Base-by-base conservation (phyloP, 306 rosid species). In the Malus sieversii region DNA sequence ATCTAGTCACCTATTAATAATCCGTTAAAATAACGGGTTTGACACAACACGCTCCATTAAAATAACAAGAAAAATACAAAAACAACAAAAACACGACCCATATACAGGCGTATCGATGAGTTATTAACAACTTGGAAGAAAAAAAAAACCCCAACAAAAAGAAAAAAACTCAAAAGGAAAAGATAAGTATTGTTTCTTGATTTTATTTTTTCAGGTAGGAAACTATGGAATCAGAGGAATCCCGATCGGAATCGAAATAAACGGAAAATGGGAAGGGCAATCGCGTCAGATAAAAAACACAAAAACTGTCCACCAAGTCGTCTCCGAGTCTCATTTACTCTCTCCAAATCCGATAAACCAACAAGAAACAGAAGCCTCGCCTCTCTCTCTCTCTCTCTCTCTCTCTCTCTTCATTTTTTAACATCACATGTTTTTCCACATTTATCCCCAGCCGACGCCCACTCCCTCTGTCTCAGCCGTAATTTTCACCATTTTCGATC, bases 401-500 rank as follows among this genome's bases (percentile, higher is more conserved):
- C 51, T 84, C 80, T 53, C 83, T 63, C 74, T 74, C 75, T 78
- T 6, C 74, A 82, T 44, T 80, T 81, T 85, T 68, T 75, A 19
- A 75, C 77, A 59, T 8, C 78, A 68, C 77, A 10, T 57, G 80
- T 15, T 59, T 74, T 83, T 84, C 83, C 89, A 25, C 78, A 83
- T 86, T 87, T 90, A 82, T 66, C 94, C 93, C 78, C 81, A 70
- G 48, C 82, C 76, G 71, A 72, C 82, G 72, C 69, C 72, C 25
- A 51, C n/a, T 77, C 72, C 38, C 2, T 45, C 44, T 80, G 77
- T 61, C 76, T 67, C 42, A 70, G 59, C 33, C 27, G 81, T 79
- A 67, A 78, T 78, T 73, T 81, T 72, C 60, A 23, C 75, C 78
- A 18, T 78, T 69, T 75, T 80, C 87, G 87, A 85, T 82, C 82